phyloP scores from a whole-genome alignment of 2,329 filamentous ascomycete species.

The Graphilbum sp. region DNA sequence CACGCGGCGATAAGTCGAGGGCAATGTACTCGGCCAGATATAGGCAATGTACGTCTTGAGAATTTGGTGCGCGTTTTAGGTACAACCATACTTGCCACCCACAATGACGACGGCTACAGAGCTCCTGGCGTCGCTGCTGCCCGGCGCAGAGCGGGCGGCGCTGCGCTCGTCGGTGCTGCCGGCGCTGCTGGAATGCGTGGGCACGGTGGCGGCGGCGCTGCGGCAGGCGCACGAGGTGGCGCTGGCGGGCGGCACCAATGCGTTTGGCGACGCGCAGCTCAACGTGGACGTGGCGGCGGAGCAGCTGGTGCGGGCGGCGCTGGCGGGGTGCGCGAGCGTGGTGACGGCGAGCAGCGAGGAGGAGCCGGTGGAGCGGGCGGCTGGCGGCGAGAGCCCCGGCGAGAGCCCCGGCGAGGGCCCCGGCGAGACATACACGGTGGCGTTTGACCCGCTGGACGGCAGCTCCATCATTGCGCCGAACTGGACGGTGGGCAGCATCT shows the following conservation, averaged over 20 bases:
- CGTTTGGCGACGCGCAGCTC: slow-evolving; percentile 31
- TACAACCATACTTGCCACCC: too few relatives aligned
- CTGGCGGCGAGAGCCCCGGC: slow-evolving; percentile 4
- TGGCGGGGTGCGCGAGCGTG: slow-evolving; percentile 27
- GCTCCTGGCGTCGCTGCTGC: background rate
- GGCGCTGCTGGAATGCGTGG: slow-evolving; percentile 26
- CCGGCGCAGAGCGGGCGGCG: background rate
- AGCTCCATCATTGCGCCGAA: slow-evolving; percentile 43
- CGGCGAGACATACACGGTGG: slow-evolving; percentile 35
- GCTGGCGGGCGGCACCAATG: slow-evolving; percentile 30
- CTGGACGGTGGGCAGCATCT: slow-evolving; percentile 42
- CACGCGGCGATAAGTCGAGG: too few relatives aligned
- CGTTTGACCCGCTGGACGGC: slow-evolving; percentile 48
- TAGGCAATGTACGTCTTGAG: too few relatives aligned
- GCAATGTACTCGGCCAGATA: too few relatives aligned
- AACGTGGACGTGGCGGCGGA: slow-evolving; percentile 29
- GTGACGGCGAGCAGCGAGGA: slow-evolving; percentile 42
- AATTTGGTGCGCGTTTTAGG: too few relatives aligned
- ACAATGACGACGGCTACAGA: too few relatives aligned
- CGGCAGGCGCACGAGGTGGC: slow-evolving; percentile 27
- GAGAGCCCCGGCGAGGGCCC: background rate
- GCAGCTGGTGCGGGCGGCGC: slow-evolving; percentile 25
- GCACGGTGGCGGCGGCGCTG: slow-evolving; percentile 26
- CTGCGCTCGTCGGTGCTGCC: slow-evolving; percentile 31
- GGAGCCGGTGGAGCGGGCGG: slow-evolving; percentile 33